Base-by-base conservation (phyloP, 2,329 filamentous ascomycete genomes). In the Exophiala alcalophila region DNA sequence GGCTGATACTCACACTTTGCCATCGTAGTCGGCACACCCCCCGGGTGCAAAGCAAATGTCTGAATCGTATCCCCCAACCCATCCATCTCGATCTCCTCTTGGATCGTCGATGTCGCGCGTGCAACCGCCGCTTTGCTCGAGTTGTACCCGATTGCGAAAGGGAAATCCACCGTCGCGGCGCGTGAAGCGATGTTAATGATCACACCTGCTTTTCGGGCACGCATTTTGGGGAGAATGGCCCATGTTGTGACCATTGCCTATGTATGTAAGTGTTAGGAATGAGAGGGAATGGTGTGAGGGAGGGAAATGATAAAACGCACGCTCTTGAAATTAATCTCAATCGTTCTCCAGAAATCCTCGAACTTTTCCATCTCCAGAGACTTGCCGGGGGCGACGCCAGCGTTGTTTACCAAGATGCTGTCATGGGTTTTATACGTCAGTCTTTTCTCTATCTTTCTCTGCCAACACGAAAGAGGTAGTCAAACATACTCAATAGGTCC, bases 401-500 rank as follows among this genome's bases (percentile, higher is more conserved):
- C 57, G 28, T 59, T 59, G 50, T 59, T 61, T 28, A 59, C 52
- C 4, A 61, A 49, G 15, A 57, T 58, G 30, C 49, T 49, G 35
- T 24, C 10, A 7, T 30, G 20, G 14, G 9, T 43, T 21, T 42
- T 50, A 25, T 31, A 24, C 12, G 42, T 15, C 28, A 57, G 38
- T 11, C 38, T 28, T 8, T 24, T 21, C 11, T 40, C 45, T 32
- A 52, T 41, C 40, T 27, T n/a, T 23, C 11, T 16, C 12, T 21
- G 15, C 14, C 15, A 5, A 26, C 4, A n/a, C 29, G 14, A 12
- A 21, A 33, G 5, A 34, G 12, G 8, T 4, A 49, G 41, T 45
- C 27, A n/a, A n/a, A n/a, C n/a, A n/a, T n/a, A 50, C 47, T 51
- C 48, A 21, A 51, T 39, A 8, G 40, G 44, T n/a, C 48, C 48